These are phyloP conservation scores for Tolypocladium sp. DNA, from an alignment of 2,329 filamentous ascomycete species.

Conservation along the genomic window DNA sequence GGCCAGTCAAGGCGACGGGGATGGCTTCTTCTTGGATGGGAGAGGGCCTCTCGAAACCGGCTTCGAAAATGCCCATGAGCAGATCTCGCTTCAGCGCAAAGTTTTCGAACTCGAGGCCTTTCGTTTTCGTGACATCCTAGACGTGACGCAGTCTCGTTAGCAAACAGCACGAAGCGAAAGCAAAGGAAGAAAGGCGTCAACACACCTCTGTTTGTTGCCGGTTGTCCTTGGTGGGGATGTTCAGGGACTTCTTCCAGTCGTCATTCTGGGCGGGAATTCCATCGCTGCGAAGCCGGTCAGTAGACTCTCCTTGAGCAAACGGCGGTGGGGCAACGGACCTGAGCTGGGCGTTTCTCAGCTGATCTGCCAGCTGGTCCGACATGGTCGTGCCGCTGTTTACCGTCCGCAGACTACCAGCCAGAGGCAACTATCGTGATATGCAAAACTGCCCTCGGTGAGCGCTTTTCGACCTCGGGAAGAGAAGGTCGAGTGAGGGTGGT, in stretches of 20 bases:
- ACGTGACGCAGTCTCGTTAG: not conserved
- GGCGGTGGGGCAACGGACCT: conserved; percentile 20
- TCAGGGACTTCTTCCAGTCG: conserved; percentile 68
- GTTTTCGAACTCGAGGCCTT: conserved; percentile 95
- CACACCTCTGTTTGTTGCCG: conserved; percentile 72
- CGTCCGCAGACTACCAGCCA: conserved; percentile 14
- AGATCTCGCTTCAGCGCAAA: conserved; percentile 91
- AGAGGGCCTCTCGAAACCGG: conserved; percentile 96
- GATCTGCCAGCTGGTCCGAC: conserved; percentile 36
- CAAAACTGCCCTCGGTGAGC: conserved; percentile 6
- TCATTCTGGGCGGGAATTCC: conserved; percentile 35
- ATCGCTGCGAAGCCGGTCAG: conserved; percentile 27
- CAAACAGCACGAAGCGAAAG: conserved; percentile 1
- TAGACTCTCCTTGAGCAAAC: conserved; percentile 1
- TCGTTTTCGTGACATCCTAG: conserved; percentile 95
- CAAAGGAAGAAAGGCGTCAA: not conserved
- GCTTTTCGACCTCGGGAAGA: not conserved
- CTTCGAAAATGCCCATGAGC: conserved; percentile 98
- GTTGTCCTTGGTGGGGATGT: conserved; percentile 63
- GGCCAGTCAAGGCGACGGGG: conserved; percentile 86
- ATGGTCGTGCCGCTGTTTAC: conserved; percentile 20
- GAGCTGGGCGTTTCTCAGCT: conserved; percentile 31
- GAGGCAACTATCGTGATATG: conserved; percentile 9
- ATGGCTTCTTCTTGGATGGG: conserved; percentile 99
- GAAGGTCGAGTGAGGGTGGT: not conserved